These are phyloP conservation scores for Diaporthe capsici DNA, from an alignment of 2,329 filamentous ascomycete genomes.

Conservation along the genomic window DNA sequence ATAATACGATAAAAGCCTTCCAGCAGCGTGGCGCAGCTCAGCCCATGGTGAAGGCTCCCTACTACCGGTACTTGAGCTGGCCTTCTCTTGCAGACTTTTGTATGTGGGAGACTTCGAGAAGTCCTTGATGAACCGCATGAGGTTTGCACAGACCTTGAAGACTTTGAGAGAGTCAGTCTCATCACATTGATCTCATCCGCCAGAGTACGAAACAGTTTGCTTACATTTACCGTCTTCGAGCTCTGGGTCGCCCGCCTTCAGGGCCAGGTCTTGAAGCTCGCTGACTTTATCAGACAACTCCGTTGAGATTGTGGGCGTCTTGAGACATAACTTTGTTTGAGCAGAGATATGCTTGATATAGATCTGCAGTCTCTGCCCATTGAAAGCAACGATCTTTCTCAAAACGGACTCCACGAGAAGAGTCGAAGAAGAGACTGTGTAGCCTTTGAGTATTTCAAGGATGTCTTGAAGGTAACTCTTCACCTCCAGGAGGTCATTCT, in stretches of 20 bases:
- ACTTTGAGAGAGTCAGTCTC: slow-evolving; percentile 3
- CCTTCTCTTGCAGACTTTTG: slow-evolving; percentile 42
- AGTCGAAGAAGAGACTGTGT: not conserved
- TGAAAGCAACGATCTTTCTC: slow-evolving; percentile 43
- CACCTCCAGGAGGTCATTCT: slow-evolving; percentile 28
- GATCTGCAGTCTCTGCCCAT: slow-evolving; percentile 36
- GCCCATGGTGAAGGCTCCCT: slow-evolving; percentile 44
- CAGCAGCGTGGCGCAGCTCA: slow-evolving; percentile 47
- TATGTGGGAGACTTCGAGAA: slow-evolving; percentile 35
- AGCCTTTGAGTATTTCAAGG: slow-evolving; percentile 39
- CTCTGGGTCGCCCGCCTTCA: not conserved
- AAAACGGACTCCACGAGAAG: slow-evolving; percentile 35
- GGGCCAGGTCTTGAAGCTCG: not conserved
- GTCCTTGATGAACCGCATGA: slow-evolving; percentile 13
- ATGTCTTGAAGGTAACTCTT: slow-evolving; percentile 42
- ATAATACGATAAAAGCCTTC: slow-evolving; percentile 49
- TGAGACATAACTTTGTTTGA: slow-evolving; percentile 32
- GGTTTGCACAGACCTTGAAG: not conserved
- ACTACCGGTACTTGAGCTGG: slow-evolving; percentile 3
- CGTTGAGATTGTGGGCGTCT: not conserved
- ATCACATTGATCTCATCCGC: not conserved
- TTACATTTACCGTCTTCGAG: slow-evolving; percentile 3
- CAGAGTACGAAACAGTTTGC: not conserved
- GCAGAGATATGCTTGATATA: slow-evolving; percentile 37
- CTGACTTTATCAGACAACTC: slow-evolving; percentile 5